phyloP scores from a whole-genome alignment of 2,329 filamentous ascomycete genomes.

The Nothopassalora personata region DNA sequence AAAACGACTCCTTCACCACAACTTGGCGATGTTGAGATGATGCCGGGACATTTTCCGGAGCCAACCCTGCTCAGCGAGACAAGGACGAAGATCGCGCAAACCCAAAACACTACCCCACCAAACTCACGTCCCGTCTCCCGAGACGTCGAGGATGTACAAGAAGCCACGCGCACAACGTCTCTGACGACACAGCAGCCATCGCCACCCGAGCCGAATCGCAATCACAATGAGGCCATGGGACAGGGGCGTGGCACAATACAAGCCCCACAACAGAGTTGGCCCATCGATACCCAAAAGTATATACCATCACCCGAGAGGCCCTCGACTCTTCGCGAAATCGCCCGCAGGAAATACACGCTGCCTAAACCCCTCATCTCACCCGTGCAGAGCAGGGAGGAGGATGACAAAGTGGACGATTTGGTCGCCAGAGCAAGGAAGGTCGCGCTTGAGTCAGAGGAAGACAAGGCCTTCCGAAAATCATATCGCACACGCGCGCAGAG shows the following conservation, averaged over 20 bases:
- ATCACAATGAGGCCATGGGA: neutral
- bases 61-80: neutral
- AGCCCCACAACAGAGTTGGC: neutral
- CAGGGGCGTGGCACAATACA: neutral
- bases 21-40: neutral
- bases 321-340: neutral
- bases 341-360: neutral
- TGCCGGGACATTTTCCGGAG: constrained; percentile 3
- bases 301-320: neutral
- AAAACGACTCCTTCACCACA: constrained; percentile 1
- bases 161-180: neutral
- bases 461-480: constrained; percentile 9
- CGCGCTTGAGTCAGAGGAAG: constrained; percentile 11
- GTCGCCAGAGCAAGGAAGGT: constrained; percentile 9
- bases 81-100: neutral
- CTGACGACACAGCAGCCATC: neutral
- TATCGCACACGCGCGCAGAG: constrained; percentile 11
- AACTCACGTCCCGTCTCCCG: constrained; percentile 12
- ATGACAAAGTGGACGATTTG: constrained; percentile 10
- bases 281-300: neutral
- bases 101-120: constrained; percentile 11
- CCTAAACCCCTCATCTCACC: neutral
- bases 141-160: neutral
- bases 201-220: neutral
- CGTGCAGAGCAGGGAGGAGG: constrained; percentile 1